Conservation (phyloP, 2,329 filamentous ascomycete genomes). For the Fusarium sp. region DNA sequence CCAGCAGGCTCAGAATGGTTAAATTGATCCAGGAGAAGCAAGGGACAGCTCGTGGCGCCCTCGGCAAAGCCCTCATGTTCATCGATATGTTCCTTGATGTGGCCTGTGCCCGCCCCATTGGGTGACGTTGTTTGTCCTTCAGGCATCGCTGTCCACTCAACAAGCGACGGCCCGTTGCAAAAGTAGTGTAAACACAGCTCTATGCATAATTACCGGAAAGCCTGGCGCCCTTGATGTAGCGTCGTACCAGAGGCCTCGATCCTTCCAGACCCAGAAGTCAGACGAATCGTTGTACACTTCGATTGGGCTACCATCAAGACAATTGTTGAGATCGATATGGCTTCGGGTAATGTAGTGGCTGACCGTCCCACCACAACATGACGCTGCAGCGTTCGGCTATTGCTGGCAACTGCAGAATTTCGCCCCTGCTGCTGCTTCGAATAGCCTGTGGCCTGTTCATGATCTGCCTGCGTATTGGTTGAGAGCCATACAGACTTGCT, state of each 20-base stretch:
- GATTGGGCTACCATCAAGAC: background rate
- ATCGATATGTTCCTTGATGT: background rate
- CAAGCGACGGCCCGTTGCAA: slow-evolving; percentile 1
- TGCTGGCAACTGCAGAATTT: background rate
- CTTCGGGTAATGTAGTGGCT: background rate
- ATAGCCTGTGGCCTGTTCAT: background rate
- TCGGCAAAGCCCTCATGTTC: background rate
- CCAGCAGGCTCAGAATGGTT: slow-evolving; percentile 5
- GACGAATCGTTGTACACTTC: slow-evolving; percentile 12
- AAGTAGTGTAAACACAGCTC: slow-evolving; percentile 12
- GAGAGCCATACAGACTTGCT: background rate
- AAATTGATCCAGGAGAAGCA: slow-evolving; percentile 10
- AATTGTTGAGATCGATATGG: slow-evolving; percentile 1
- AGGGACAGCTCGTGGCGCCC: slow-evolving; percentile 10
- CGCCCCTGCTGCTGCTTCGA: background rate
- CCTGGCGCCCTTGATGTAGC: slow-evolving; percentile 3
- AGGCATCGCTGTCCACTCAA: background rate
- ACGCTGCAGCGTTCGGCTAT: background rate
- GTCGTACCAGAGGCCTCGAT: slow-evolving; percentile 12
- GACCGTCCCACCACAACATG: background rate
- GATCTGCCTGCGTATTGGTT: background rate
- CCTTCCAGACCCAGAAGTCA: background rate
- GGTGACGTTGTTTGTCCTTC: slow-evolving; percentile 5
- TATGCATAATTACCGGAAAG: slow-evolving; percentile 13
- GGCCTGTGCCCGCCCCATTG: slow-evolving; percentile 26